Conservation (phyloP, 345 rosid genomes). For the Zanthoxylum bungeanum region DNA sequence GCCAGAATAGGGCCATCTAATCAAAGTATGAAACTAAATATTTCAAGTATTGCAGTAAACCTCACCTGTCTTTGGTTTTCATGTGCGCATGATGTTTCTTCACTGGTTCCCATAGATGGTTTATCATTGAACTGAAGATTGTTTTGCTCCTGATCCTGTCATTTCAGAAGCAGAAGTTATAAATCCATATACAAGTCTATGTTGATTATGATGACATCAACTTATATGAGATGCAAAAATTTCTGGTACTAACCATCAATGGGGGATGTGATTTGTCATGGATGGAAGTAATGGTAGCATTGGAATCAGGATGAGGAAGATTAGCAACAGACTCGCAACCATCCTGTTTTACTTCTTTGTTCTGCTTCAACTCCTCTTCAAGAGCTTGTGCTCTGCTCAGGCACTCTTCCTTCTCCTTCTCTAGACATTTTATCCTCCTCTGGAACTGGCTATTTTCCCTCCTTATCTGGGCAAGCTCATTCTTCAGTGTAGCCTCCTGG, state of each 20-base stretch:
- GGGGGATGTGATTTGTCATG: constrained; percentile 19
- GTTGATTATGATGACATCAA: neutral
- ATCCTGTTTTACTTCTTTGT: constrained; percentile 21
- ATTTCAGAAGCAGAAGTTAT: constrained; percentile 12
- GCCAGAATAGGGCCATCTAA: constrained; percentile 2
- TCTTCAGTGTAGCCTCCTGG: constrained; percentile 52
- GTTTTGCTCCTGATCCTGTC: constrained; percentile 18
- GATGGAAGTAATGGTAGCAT: constrained; percentile 5
- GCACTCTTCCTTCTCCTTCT: constrained; percentile 49
- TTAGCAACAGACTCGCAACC: constrained; percentile 12
- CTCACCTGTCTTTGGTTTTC: constrained; percentile 10
- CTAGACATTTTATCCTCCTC: constrained; percentile 45
- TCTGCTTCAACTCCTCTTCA: constrained; percentile 28
- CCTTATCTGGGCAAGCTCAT: constrained; percentile 55
- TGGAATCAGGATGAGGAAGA: constrained; percentile 11
- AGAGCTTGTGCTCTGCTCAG: constrained; percentile 33
- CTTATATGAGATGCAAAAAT: neutral
- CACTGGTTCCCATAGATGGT: neutral
- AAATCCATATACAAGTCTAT: neutral
- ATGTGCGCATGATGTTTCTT: neutral
- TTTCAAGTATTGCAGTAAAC: neutral
- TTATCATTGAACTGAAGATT: constrained; percentile 7
- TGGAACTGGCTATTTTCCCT: constrained; percentile 48
- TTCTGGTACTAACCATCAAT: constrained; percentile 26
- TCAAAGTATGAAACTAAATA: neutral